Base-by-base conservation (phyloP, 2,329 filamentous ascomycete genomes). In the Trichoderma sp. region DNA sequence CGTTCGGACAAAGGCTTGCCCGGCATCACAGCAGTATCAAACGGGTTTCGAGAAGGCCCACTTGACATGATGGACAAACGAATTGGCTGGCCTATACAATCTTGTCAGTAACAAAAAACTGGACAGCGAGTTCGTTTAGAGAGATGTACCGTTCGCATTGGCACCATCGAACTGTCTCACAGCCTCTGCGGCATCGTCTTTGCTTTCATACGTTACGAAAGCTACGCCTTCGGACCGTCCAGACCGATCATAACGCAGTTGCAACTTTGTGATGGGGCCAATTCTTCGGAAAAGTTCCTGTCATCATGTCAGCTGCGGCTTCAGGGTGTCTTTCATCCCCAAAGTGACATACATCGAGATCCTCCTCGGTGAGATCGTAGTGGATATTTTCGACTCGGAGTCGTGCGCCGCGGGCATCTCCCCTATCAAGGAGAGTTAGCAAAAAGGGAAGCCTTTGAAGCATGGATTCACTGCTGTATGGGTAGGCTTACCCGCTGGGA, bases 341-440 rank as follows among this genome's bases (percentile, higher is more conserved):
- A 12, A 50, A 26, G 30, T 30, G 53, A 63, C 82, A 71, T 83
- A 97, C 94, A 77, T 92, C 88, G 68, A 97, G 86, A 78, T 97
- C 95, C 47, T 91, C 90, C 80, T 95, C 90, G 13, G 92, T 95
- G 74, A 98, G 87, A 73, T 98, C 95, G 81, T 97, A 98, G 81
- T 98, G 95, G 71, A 98, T 84, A 79, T 97, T 97, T 73, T 97
- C 93, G 73, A 97, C 91, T 75, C 91, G 91, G 75, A 98, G 82
- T 82, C 93, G 95, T 59, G 90, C 86, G 76, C 91, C 90, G 71
- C 83, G 82, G 34, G 83, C 78, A 43, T 88, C 85, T 77, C 88
- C 88, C 75, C 39, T 59, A 30, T 23, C 17, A 26, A 23, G 28
- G 13, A 69, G 43, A 72, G 61, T 75, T 50, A 75, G 73, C 70